phyloP scores from a whole-genome alignment of 371 early-diverging fungal species.

The Mucor indicus region DNA sequence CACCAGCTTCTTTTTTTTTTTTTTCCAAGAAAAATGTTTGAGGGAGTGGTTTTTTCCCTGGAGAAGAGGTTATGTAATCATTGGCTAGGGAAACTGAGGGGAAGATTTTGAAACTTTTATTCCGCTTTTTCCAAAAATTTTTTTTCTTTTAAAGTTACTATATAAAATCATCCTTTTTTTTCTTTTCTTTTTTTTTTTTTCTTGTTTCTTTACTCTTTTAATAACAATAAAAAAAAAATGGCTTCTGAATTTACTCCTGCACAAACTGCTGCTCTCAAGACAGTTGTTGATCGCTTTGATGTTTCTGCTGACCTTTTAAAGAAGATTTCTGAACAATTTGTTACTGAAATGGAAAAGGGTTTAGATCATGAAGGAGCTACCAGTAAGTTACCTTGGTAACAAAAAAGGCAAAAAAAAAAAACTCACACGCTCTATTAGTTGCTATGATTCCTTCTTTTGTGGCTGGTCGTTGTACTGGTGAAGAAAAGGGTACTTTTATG shows the following conservation, averaged over 20 bases:
- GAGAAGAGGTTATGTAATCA: no score
- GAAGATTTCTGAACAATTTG: slow-evolving; percentile 62
- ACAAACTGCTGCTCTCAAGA: slow-evolving; percentile 37
- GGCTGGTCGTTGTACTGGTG: slow-evolving; percentile 71
- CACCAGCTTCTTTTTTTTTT: not conserved
- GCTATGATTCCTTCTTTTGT: slow-evolving; percentile 84
- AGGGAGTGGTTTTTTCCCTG: no score
- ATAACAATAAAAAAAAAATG: slow-evolving; percentile 3
- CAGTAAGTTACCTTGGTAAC: slow-evolving; percentile 12
- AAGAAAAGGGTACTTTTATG: slow-evolving; percentile 82
- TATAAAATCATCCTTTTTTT: slow-evolving; percentile 1
- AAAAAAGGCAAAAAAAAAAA: not conserved
- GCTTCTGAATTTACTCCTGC: slow-evolving; percentile 18
- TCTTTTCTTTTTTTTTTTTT: slow-evolving; percentile 9
- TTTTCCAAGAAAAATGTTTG: not conserved
- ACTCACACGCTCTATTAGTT: slow-evolving; percentile 11
- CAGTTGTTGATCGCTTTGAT: slow-evolving; percentile 55
- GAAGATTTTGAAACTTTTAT: no score
- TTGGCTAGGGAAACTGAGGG: no score
- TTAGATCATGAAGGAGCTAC: slow-evolving; percentile 58
- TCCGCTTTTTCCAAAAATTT: no score
- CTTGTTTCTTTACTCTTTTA: not conserved
- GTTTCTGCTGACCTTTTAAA: slow-evolving; percentile 51
- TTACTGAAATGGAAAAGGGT: slow-evolving; percentile 73
- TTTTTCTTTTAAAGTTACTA: no score